Percentiles rank a stretch among this genome's conserved stretches.
Conservation (phyloP, 1,284 basidiomycete species). For the Ceratorhiza oryzae-sativae region DNA sequence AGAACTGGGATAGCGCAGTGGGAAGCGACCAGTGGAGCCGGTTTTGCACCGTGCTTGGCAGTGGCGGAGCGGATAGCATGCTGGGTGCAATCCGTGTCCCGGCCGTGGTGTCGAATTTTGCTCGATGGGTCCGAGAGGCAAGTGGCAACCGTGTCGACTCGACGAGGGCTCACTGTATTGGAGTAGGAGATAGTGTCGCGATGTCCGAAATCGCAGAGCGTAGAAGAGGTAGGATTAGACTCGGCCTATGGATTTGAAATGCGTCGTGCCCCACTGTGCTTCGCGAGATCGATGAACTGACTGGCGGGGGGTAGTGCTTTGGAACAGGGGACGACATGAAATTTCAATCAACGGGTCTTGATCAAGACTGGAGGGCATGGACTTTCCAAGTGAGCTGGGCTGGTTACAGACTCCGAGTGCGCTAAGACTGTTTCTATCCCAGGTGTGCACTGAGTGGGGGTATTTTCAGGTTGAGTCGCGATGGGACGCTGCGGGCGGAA, state of each 20-base stretch:
- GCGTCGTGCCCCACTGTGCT: slow-evolving; percentile 25
- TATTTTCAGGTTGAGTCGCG: slow-evolving; percentile 71
- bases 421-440: slow-evolving; percentile 15
- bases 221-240: slow-evolving; percentile 63
- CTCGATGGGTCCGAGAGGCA: slow-evolving; percentile 74
- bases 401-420: neutral
- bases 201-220: slow-evolving; percentile 62
- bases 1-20: slow-evolving; percentile 79
- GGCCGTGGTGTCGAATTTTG: slow-evolving; percentile 73
- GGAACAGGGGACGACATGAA: slow-evolving; percentile 75
- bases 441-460: slow-evolving; percentile 91
- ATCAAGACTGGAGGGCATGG: slow-evolving; percentile 85
- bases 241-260: slow-evolving; percentile 35
- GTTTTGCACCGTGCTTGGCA: slow-evolving; percentile 35
- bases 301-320: slow-evolving; percentile 69
- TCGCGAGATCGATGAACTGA: slow-evolving; percentile 14
- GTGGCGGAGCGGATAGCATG: slow-evolving; percentile 38
- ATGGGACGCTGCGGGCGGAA: slow-evolving; percentile 2
- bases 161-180: slow-evolving; percentile 9
- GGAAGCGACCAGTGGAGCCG: slow-evolving; percentile 53
- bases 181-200: slow-evolving; percentile 65
- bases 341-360: slow-evolving; percentile 67
- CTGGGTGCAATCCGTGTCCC: slow-evolving; percentile 46
- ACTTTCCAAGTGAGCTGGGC: slow-evolving; percentile 67
- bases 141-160: slow-evolving; percentile 40